Base-by-base conservation (phyloP, 805 yeast genomes). In the Starmerella powellii region DNA sequence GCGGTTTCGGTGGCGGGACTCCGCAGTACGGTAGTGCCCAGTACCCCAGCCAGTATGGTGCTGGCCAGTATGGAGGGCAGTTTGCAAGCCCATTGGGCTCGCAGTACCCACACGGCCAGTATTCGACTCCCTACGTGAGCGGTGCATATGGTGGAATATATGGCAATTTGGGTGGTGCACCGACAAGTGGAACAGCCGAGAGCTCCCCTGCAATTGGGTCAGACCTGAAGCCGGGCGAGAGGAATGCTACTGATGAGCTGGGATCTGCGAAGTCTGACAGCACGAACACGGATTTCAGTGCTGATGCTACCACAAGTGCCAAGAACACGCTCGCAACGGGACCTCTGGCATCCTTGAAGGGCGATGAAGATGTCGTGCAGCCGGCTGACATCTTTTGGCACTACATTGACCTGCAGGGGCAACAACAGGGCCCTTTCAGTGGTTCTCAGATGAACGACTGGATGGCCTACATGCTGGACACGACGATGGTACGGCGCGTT, bases 341-440 rank as follows among this genome's bases (percentile, higher is more conserved):
- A 12, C 35, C 40, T 6, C n/a, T n/a, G n/a, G 26, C 20, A 13
- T 31, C 34, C 8, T 23, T 17, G 21, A 21, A 18, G 12, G 30
- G 16, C 19, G 40, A 34, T 16, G 31, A 34, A 1, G 36, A 15
- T 6, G 27, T 18, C 16, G 23, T 34, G 13, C 21, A 28, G 16
- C 46, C 47, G 12, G 20, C 26, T 3, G 5, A 24, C 12, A 23
- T 42, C 8, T 26, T 68, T 37, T 84, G 95, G 95, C 63, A 63
- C 44, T 84, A 84, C 58, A 62, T 78, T 41, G 95, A 84, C 58
- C 76, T 83, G 0, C 59, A 68, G 31, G 83, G 81, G 4, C 68
- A 62, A 38, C 76, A 74, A 47, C 94, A 83, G 57, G 95, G 95
- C 18, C 94, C 95, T 3, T 84, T 84, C 60, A 66, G 67, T 36